Conservation (phyloP, 331 rosid species). For the Saraca asoca region DNA sequence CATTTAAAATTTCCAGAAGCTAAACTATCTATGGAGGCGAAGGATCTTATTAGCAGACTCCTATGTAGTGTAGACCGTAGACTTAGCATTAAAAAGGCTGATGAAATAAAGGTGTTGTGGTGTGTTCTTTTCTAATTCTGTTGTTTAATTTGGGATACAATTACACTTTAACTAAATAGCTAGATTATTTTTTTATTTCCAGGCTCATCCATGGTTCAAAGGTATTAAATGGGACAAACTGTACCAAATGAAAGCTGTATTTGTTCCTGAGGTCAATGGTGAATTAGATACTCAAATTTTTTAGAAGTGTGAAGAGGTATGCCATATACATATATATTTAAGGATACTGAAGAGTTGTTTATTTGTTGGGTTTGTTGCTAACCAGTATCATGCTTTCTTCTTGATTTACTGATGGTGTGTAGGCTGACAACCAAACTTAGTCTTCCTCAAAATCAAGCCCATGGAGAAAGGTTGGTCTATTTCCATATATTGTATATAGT, state of each 20-base stretch:
- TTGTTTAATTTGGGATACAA: slow-evolving; percentile 31
- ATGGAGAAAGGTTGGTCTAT: slow-evolving; percentile 90
- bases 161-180: slow-evolving; percentile 37
- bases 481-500: slow-evolving; percentile 27
- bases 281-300: slow-evolving; percentile 98
- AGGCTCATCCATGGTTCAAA: slow-evolving; percentile 97
- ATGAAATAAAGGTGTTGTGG: slow-evolving; percentile 97
- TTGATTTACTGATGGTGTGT: slow-evolving; percentile 33
- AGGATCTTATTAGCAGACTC: slow-evolving; percentile 84
- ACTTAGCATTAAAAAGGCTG: slow-evolving; percentile 93
- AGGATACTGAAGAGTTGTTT: slow-evolving; percentile 33
- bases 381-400: slow-evolving; percentile 27
- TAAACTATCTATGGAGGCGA: slow-evolving; percentile 83
- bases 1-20: slow-evolving; percentile 98
- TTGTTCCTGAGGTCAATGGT: slow-evolving; percentile 96
- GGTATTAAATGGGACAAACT: slow-evolving; percentile 88
- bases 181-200: slow-evolving; percentile 39
- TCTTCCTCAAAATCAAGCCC: slow-evolving; percentile 86
- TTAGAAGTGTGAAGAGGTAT: slow-evolving; percentile 98
- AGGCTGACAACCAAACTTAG: slow-evolving; percentile 75
- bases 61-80: slow-evolving; percentile 93
- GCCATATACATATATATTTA: slow-evolving; percentile 20
- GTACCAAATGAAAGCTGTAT: slow-evolving; percentile 94
- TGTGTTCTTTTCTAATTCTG: slow-evolving; percentile 58
- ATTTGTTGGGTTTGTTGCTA: slow-evolving; percentile 25